Evolutionary conservation across 768 basidiomycete species (phyloP).

Genomic region (Sporobolomyces roseus): DNA sequence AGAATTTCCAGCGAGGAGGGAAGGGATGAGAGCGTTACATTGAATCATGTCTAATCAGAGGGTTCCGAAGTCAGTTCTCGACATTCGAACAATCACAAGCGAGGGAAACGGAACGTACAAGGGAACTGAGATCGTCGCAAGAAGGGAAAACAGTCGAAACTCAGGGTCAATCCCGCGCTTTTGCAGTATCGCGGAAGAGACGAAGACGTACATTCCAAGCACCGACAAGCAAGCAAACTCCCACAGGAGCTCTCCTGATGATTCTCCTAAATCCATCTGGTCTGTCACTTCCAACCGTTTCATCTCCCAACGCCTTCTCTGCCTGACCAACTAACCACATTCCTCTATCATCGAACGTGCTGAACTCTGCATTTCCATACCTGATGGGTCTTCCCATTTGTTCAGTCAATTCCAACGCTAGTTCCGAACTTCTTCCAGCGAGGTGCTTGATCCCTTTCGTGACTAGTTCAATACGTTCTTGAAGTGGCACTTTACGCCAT

Average conservation of each 20-base stretch:
- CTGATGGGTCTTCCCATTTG: slow-evolving; percentile 90
- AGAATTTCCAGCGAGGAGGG: slow-evolving; percentile 79
- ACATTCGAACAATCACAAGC: background rate
- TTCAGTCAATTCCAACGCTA: slow-evolving; percentile 69
- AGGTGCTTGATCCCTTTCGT: slow-evolving; percentile 65
- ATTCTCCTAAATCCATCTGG: slow-evolving; percentile 76
- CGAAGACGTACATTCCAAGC: slow-evolving; percentile 78
- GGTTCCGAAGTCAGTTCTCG: background rate
- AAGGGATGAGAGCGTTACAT: slow-evolving; percentile 87
- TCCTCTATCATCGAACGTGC: slow-evolving; percentile 74
- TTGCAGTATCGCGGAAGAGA: background rate
- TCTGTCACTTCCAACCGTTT: slow-evolving; percentile 69
- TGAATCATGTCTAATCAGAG: slow-evolving; percentile 60
- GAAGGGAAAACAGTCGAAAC: too few relatives aligned
- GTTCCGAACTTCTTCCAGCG: slow-evolving; percentile 58
- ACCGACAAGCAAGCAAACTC: slow-evolving; percentile 79
- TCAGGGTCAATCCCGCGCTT: too few relatives aligned
- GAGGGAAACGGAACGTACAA: slow-evolving; percentile 20
- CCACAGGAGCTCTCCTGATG: slow-evolving; percentile 77
- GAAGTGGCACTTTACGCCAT: slow-evolving; percentile 54
- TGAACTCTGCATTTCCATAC: slow-evolving; percentile 72
- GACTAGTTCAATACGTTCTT: slow-evolving; percentile 67
- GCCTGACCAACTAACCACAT: slow-evolving; percentile 83
- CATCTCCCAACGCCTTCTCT: slow-evolving; percentile 65
- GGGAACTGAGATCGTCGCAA: slow-evolving; percentile 17